phyloP scores from a whole-genome alignment of 1,284 basidiomycete genomes.

The Melampsora larici-populina region DNA sequence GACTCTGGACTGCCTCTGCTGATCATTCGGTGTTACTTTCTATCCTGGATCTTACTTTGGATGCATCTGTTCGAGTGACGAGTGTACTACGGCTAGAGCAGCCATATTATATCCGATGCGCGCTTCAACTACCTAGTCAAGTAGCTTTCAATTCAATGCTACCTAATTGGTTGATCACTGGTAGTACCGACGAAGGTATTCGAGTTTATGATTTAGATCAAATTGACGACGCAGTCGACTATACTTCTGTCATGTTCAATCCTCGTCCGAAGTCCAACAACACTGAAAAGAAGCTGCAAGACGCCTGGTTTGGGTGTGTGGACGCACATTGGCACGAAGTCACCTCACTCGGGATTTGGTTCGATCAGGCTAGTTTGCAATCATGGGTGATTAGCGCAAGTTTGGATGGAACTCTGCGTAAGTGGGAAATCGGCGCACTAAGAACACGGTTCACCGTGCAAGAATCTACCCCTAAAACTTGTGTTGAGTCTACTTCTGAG shows the following conservation, averaged over 20 bases:
- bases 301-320: conserved; percentile 60
- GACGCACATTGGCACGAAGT: conserved; percentile 87
- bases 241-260: conserved; percentile 17
- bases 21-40: conserved; percentile 73
- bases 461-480: background rate
- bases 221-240: conserved; percentile 43
- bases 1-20: conserved; percentile 65
- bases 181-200: conserved; percentile 71
- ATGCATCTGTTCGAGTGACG: conserved; percentile 49
- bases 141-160: conserved; percentile 65
- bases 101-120: conserved; percentile 55
- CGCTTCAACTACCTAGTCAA: conserved; percentile 65
- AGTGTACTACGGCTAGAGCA: conserved; percentile 41
- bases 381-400: conserved; percentile 73
- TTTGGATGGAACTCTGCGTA: conserved; percentile 77
- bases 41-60: conserved; percentile 53
- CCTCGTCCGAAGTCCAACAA: conserved; percentile 61
- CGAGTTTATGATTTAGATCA: conserved; percentile 57
- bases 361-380: conserved; percentile 59
- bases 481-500: background rate
- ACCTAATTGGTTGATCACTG: conserved; percentile 69
- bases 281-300: conserved; percentile 51
- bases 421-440: conserved; percentile 64
- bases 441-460: background rate
- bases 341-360: conserved; percentile 69